These are phyloP conservation scores for Cordyceps pruinosa DNA, from an alignment of 2,329 filamentous ascomycete species.

Conservation along the genomic window DNA sequence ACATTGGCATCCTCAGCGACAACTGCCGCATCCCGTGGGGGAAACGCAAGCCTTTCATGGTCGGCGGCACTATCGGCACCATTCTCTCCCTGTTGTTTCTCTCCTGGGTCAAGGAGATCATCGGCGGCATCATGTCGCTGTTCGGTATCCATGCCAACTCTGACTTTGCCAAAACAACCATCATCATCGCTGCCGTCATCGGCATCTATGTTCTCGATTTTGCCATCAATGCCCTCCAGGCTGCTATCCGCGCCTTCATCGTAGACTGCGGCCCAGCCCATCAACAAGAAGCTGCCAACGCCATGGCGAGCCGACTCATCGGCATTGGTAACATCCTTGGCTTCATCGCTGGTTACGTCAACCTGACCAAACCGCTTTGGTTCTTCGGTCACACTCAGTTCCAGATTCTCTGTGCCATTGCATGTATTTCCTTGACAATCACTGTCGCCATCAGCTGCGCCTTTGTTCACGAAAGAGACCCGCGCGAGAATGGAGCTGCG, in stretches of 20 bases:
- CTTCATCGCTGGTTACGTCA: slow-evolving; percentile 77
- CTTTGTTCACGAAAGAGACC: slow-evolving; percentile 71
- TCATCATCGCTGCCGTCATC: slow-evolving; percentile 73
- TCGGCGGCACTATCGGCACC: slow-evolving; percentile 61
- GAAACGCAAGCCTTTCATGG: slow-evolving; percentile 75
- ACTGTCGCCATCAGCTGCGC: slow-evolving; percentile 66
- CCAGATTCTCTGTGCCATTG: slow-evolving; percentile 83
- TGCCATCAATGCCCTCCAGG: slow-evolving; percentile 95
- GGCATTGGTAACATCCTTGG: slow-evolving; percentile 88
- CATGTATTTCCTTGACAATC: slow-evolving; percentile 61
- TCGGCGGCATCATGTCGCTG: slow-evolving; percentile 58
- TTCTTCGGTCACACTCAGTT: slow-evolving; percentile 87
- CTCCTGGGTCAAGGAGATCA: slow-evolving; percentile 67
- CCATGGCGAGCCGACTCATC: slow-evolving; percentile 83
- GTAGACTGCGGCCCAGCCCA: slow-evolving; percentile 88
- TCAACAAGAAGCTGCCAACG: slow-evolving; percentile 89
- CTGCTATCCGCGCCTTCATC: slow-evolving; percentile 84
- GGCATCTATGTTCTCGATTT: slow-evolving; percentile 91
- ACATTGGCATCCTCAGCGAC: slow-evolving; percentile 75
- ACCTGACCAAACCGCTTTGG: slow-evolving; percentile 67
- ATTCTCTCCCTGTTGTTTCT: slow-evolving; percentile 61
- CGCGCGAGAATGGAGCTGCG: slow-evolving; percentile 61
- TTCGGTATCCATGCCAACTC: slow-evolving; percentile 67
- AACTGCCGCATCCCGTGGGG: slow-evolving; percentile 69
- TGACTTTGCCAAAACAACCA: slow-evolving; percentile 52